Base-by-base conservation (phyloP, 306 rosid species). In the Trifolium pratense region DNA sequence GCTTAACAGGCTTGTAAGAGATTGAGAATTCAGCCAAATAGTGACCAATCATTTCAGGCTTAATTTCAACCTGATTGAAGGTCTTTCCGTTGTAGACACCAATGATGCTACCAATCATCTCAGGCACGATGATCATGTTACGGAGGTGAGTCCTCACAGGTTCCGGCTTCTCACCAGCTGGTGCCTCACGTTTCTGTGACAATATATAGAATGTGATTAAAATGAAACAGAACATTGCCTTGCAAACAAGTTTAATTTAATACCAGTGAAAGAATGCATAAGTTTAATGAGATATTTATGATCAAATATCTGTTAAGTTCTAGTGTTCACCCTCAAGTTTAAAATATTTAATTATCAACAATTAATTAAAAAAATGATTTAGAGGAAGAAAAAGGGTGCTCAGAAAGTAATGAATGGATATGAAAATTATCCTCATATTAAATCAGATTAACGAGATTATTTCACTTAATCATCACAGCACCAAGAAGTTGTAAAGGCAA, bases 1-100 rank as follows among this genome's bases (percentile, higher is more conserved):
- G 98, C 89, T 93, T 93, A 59, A 93, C 98, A 4, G 97, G 97
- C 87, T 93, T 93, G 93, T 93, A 93, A 10, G 96, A 90, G 67
- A 93, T 93, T n/a, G 98, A 93, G 84, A 93, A 90, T 58, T 87
- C 98, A 4, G 97, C 96, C 3, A 93, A 85, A 77, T 93, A 93
- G 55, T 93, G 98, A 10, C 93, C 78, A 68, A 81, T 86, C 86
- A 84, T 86, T 68, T 83, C 90, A 0, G 87, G 87, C 31, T 81
- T 86, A 61, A 83, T 83, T 60, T 86, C 87, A 72, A 86, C 90
- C 26, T 83, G 87, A 34, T 84, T 86, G 74, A 83, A 86, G 9
- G 89, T 83, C 73, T 86, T 86, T 6, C 82, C 83, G 21, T 81
- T 78, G 77, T 83, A 81, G 4, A 78, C 86, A 26, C 86, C 84